Percentiles rank a stretch among this genome's conserved stretches.
Conservation (phyloP, 148 eudicot species). For the Cornus controversa region DNA sequence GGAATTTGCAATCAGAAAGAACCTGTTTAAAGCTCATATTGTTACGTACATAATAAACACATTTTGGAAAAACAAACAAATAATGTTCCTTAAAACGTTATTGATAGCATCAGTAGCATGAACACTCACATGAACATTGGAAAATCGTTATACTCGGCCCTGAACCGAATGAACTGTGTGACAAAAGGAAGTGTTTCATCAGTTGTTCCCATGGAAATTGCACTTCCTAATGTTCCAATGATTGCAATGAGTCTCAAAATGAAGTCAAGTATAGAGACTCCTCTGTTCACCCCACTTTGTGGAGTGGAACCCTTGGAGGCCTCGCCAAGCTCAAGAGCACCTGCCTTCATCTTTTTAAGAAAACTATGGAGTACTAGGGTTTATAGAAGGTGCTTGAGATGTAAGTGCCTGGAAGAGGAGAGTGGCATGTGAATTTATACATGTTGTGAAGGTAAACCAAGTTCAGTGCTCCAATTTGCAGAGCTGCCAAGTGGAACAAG, state of each 20-base stretch:
- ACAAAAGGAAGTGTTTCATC: slow-evolving; percentile 42
- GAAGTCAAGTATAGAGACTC: slow-evolving; percentile 44
- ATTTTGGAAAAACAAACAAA: too few relatives aligned
- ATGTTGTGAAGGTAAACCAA: background rate
- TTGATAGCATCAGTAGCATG: background rate
- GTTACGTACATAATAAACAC: too few relatives aligned
- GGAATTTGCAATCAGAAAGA: slow-evolving; percentile 46
- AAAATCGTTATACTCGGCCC: slow-evolving; percentile 15
- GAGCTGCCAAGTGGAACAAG: background rate
- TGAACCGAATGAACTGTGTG: slow-evolving; percentile 41
- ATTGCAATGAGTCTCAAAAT: slow-evolving; percentile 42
- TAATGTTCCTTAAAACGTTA: too few relatives aligned
- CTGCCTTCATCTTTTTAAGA: slow-evolving; percentile 30
- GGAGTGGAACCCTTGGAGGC: slow-evolving; percentile 18
- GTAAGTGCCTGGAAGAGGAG: background rate
- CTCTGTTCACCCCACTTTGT: slow-evolving; percentile 24
- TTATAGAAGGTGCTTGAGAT: background rate
- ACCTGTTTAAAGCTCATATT: slow-evolving; percentile 24
- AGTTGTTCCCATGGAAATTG: slow-evolving; percentile 53
- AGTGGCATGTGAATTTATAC: slow-evolving; percentile 9
- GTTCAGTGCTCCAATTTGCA: too few relatives aligned
- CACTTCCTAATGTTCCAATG: slow-evolving; percentile 43
- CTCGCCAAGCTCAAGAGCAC: slow-evolving; percentile 30
- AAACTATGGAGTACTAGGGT: background rate
- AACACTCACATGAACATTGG: slow-evolving; percentile 28